These are phyloP conservation scores for Gossypium gossypioides DNA, from an alignment of 441 rosid species.

Conservation along the genomic window DNA sequence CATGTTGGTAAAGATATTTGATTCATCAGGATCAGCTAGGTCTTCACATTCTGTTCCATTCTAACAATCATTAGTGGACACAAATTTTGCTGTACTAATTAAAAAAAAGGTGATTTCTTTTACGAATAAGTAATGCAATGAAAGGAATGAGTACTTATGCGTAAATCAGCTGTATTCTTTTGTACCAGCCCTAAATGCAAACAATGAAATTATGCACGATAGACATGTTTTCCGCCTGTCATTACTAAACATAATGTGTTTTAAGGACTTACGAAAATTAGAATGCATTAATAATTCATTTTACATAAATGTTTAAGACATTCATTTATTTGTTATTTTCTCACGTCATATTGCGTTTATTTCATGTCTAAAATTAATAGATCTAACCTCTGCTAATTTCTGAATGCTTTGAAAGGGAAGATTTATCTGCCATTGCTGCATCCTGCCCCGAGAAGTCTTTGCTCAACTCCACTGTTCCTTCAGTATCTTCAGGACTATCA, in stretches of 20 bases:
- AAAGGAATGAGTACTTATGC: not conserved
- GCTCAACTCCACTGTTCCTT: not conserved
- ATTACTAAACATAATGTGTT: not conserved
- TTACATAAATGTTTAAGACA: no score
- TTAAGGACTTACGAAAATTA: no score
- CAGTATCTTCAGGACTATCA: not conserved
- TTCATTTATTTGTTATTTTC: no score
- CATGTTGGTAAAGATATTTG: not conserved
- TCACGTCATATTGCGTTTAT: no score
- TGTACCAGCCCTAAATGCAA: not conserved
- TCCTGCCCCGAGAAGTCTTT: not conserved
- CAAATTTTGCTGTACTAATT: not conserved
- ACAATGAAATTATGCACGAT: not conserved
- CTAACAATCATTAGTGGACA: not conserved
- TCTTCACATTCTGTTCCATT: conserved; percentile 15
- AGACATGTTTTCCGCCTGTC: not conserved
- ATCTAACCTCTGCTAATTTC: conserved; percentile 14
- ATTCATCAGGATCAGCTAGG: conserved; percentile 9
- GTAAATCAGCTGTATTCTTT: not conserved
- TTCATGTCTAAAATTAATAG: not conserved
- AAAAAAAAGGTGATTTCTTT: not conserved
- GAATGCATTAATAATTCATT: no score
- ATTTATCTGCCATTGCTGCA: not conserved
- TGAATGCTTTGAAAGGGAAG: not conserved
- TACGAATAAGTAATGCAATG: not conserved